Conservation (phyloP, 106 monocot genomes). For the Dioscorea dumetorum region DNA sequence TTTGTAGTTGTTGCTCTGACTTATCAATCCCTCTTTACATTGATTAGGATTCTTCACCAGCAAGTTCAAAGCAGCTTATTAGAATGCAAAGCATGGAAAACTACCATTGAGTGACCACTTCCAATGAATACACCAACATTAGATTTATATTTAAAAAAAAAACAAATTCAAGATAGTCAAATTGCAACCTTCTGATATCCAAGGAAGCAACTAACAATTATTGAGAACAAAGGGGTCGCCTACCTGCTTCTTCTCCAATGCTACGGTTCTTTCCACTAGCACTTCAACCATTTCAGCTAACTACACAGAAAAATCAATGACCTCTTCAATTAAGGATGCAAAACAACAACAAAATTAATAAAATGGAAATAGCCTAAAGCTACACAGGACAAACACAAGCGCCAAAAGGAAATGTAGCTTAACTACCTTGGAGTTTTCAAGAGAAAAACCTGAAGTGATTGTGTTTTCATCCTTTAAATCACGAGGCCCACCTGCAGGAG, state of each 20-base stretch:
- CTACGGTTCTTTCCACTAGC: constrained; percentile 6
- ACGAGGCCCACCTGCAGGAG: background rate
- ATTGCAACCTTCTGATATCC: no score
- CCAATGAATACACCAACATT: no score
- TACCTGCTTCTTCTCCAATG: constrained; percentile 46
- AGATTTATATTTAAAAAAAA: no score
- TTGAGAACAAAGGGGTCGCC: background rate
- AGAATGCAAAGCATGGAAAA: no score
- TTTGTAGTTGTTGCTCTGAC: no score
- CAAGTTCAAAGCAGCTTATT: no score
- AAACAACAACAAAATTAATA: background rate
- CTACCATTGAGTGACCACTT: no score
- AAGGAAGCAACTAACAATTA: background rate
- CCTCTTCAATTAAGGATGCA: background rate
- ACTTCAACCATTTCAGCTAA: constrained; percentile 15
- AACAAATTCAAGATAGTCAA: no score
- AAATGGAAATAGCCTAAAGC: background rate
- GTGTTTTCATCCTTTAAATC: background rate
- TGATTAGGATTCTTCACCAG: no score
- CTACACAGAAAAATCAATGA: constrained; percentile 7
- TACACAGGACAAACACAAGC: no score
- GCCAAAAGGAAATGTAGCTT: background rate
- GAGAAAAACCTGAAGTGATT: background rate
- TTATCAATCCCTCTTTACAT: no score
- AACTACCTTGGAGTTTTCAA: constrained; percentile 20